Percentiles rank a stretch among this genome's conserved stretches.
phyloP scores from a whole-genome alignment of 257 asterid species.

The Dorcoceras hygrometricum region DNA sequence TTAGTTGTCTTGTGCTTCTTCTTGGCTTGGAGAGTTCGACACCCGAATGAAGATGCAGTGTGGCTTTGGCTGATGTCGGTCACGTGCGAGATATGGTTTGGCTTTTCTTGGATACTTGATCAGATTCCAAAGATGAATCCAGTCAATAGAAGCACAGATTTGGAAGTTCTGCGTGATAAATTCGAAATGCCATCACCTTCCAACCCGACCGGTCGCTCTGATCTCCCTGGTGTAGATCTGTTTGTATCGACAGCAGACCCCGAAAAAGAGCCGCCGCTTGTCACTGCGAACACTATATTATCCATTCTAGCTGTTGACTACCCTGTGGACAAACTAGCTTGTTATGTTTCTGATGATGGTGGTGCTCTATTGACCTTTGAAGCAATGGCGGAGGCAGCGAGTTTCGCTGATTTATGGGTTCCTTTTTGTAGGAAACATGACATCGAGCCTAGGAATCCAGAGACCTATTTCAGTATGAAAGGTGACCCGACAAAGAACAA shows the following conservation, averaged over 20 bases:
- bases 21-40: slow-evolving; percentile 50
- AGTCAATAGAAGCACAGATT: slow-evolving; percentile 35
- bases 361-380: slow-evolving; percentile 66
- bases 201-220: slow-evolving; percentile 53
- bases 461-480: slow-evolving; percentile 41
- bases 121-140: slow-evolving; percentile 55
- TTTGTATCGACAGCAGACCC: slow-evolving; percentile 70
- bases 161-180: slow-evolving; percentile 39
- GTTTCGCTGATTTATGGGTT: slow-evolving; percentile 63
- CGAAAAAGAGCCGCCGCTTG: slow-evolving; percentile 61
- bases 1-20: slow-evolving; percentile 39
- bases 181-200: slow-evolving; percentile 48
- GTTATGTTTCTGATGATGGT: slow-evolving; percentile 61
- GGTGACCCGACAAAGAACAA: slow-evolving; percentile 58
- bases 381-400: slow-evolving; percentile 73
- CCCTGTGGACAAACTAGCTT: slow-evolving; percentile 58
- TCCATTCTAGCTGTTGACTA: slow-evolving; percentile 55
- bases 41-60: slow-evolving; percentile 56
- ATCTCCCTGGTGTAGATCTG: slow-evolving; percentile 55
- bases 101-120: slow-evolving; percentile 63
- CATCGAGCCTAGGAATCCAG: slow-evolving; percentile 64
- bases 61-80: slow-evolving; percentile 66
- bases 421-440: slow-evolving; percentile 60
- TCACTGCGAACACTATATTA: slow-evolving; percentile 54
- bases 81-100: slow-evolving; percentile 59